Base-by-base conservation (phyloP, 371 early-diverging fungal genomes). In the Syncephalis plumigaleata region DNA sequence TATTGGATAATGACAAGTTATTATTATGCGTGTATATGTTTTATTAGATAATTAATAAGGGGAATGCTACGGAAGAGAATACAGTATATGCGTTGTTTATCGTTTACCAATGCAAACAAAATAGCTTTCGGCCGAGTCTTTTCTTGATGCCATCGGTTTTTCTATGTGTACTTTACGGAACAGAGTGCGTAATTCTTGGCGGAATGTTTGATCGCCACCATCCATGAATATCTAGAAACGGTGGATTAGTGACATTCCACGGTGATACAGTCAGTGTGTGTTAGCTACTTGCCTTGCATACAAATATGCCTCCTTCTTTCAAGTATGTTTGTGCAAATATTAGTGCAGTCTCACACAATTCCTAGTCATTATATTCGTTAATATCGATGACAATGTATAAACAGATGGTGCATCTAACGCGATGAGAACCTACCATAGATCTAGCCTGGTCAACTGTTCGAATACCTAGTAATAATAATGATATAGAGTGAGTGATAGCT, bases 41-140 rank as follows among this genome's bases (percentile, higher is more conserved):
- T n/a, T n/a, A n/a, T n/a, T n/a, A n/a, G n/a, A n/a, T n/a, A n/a
- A n/a, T n/a, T n/a, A n/a, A n/a, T n/a, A n/a, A n/a, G n/a, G n/a
- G n/a, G n/a, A n/a, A n/a, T n/a, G n/a, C n/a, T n/a, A n/a, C n/a
- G n/a, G n/a, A n/a, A n/a, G n/a, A n/a, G n/a, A n/a, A 31, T 31
- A 31, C 11, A 7, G 31, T 31, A 31, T 31, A 31, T 31, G 31
- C 11, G 31, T 31, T 31, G 31, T 31, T 31, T 31, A 31, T 31
- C 11, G 31, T 31, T 31, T 31, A 21, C 63, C 64, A 7, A 69
- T 36, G 26, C 81, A 82, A n/a, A 87, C 73, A 47, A 77, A 66
- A 52, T 79, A 87, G n/a, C 69, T 65, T 53, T 87, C 88, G 0
- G 84, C 68, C 9, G 83, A 82, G 49, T 78, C 70, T 50, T 72